phyloP scores from a whole-genome alignment of 2,329 filamentous ascomycete genomes.

The Exophiala sp. region DNA sequence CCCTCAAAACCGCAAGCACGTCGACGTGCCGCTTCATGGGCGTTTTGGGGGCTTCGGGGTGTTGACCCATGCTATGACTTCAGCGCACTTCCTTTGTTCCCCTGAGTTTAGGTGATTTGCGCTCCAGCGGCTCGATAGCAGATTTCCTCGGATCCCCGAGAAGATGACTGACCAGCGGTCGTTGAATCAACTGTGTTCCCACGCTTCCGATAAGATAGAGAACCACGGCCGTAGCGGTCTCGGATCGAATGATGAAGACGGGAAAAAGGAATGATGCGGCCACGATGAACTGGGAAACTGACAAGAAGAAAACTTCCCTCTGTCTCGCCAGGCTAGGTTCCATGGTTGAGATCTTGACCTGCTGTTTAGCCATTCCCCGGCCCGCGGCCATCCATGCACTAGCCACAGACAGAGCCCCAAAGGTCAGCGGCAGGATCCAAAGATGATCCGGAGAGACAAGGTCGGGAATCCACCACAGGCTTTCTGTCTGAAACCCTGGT shows the following conservation, averaged over 20 bases:
- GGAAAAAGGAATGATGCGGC: slow-evolving; percentile 12
- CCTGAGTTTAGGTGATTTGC: slow-evolving; percentile 11
- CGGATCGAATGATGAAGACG: slow-evolving; percentile 11
- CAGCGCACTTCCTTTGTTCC: slow-evolving; percentile 1
- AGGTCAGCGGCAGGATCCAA: slow-evolving; percentile 17
- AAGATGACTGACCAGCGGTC: slow-evolving; percentile 10
- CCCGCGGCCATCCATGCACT: slow-evolving; percentile 14
- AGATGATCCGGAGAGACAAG: slow-evolving; percentile 33
- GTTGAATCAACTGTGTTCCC: slow-evolving; percentile 14
- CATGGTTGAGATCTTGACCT: background rate
- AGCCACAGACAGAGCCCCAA: slow-evolving; percentile 11
- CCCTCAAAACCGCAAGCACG: too few species aligned
- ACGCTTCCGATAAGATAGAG: slow-evolving; percentile 21
- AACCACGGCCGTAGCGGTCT: slow-evolving; percentile 15
- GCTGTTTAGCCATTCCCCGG: slow-evolving; percentile 3
- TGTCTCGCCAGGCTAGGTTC: background rate
- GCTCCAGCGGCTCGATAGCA: slow-evolving; percentile 5
- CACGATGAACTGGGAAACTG: slow-evolving; percentile 10
- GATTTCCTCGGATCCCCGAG: slow-evolving; percentile 8
- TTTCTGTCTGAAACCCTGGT: slow-evolving; percentile 49
- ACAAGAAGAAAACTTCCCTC: background rate
- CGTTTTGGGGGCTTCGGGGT: too few species aligned
- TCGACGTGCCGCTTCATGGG: too few species aligned
- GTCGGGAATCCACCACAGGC: slow-evolving; percentile 57
- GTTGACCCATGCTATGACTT: background rate